Conservation (phyloP, 2,329 filamentous ascomycete species). For the Diaporthe sp. region DNA sequence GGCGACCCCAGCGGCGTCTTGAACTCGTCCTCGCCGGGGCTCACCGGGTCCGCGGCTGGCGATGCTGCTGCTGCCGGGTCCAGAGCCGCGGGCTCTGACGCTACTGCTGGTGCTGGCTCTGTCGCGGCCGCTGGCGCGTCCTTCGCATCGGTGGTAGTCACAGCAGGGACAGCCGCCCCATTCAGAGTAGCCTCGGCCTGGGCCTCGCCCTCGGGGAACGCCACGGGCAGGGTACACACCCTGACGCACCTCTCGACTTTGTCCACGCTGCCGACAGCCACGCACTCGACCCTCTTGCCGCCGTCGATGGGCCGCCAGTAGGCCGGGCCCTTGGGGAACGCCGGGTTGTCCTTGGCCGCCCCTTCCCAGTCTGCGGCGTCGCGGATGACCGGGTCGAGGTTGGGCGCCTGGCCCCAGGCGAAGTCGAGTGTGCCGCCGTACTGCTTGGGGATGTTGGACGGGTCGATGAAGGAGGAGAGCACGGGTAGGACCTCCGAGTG, state of each 20-base stretch:
- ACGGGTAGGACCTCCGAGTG: slow-evolving; percentile 80
- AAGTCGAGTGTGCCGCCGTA: slow-evolving; percentile 92
- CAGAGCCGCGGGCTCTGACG: not conserved
- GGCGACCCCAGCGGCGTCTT: slow-evolving; percentile 25
- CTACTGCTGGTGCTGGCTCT: not conserved
- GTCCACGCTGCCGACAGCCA: slow-evolving; percentile 63
- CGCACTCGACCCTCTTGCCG: slow-evolving; percentile 62
- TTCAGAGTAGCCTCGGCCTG: slow-evolving; percentile 22
- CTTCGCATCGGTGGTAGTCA: slow-evolving; percentile 31
- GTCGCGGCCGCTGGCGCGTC: slow-evolving; percentile 31
- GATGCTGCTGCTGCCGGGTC: slow-evolving; percentile 31
- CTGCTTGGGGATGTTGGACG: slow-evolving; percentile 85
- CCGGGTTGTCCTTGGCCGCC: slow-evolving; percentile 55
- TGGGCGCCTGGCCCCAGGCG: slow-evolving; percentile 80
- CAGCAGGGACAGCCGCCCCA: slow-evolving; percentile 35
- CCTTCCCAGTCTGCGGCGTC: slow-evolving; percentile 63
- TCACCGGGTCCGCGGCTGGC: slow-evolving; percentile 24
- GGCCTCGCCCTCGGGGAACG: slow-evolving; percentile 41
- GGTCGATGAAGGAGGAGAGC: slow-evolving; percentile 84
- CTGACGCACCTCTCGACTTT: slow-evolving; percentile 59
- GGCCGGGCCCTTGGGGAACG: slow-evolving; percentile 69
- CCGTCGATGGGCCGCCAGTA: slow-evolving; percentile 66
- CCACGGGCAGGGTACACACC: slow-evolving; percentile 63
- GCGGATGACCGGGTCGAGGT: slow-evolving; percentile 74
- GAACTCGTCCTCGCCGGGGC: slow-evolving; percentile 21